Base-by-base conservation (phyloP, 345 rosid species). In the Nephelium lappaceum region DNA sequence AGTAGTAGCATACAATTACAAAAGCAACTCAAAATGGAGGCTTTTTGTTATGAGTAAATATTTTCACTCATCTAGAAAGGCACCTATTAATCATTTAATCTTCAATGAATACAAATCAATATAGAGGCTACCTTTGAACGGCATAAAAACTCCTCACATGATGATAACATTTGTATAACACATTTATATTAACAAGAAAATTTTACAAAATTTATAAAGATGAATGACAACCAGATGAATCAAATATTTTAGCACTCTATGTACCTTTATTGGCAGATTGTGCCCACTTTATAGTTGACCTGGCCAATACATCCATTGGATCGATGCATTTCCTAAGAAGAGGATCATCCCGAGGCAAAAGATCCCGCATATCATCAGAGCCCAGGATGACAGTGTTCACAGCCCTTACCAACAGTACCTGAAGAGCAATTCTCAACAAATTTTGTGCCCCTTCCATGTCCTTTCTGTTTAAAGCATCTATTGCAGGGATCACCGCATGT, bases 381-480 rank as follows among this genome's bases (percentile, higher is more conserved):
- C 85, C 89, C 0, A 88, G 80, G 67, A 85, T 73, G 5, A 87
- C 74, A 57, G 76, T 77, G 78, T 85, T 89, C 67, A 87, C 90
- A 7, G 88, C 90, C 68, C 88, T 81, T n/a, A 87, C 87, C 10
- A 89, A 83, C 21, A 89, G 85, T 62, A 89, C 88, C 78, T 85
- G 89, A 42, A 88, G 88, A 55, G 88, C 88, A 1, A 88, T 88
- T 64, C 91, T 78, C 76, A 86, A 58, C 79, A 88, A 83, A 78
- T 89, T 87, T 43, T 65, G 74, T 0, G 89, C 92, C 24, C 90
- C 90, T 87, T 85, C 85, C 75, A 79, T 78, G 67, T 89, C 92
- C 10, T 79, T 85, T 78, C 88, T 74, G 73, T 82, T 78, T 38
- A 76, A 76, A 10, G 90, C 88, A 62, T 84, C 85, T 31, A 86